Conservation (phyloP, 176 grass and related monocot species). For the Carex parvula region DNA sequence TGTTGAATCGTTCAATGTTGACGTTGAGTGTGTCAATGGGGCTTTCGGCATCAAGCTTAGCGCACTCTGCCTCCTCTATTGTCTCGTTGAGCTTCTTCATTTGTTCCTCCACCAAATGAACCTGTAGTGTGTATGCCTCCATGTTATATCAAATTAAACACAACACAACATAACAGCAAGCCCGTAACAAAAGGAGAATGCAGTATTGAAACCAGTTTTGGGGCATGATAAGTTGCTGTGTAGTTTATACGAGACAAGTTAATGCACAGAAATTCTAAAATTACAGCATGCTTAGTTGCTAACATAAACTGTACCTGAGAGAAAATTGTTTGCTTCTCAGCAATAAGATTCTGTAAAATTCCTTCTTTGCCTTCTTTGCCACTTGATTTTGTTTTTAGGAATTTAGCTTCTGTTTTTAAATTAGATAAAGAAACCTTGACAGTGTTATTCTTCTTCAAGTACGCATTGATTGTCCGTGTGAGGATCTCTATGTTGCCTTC, state of each 20-base stretch:
- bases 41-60: background rate
- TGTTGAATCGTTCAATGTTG: background rate
- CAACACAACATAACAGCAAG: background rate
- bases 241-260: no score
- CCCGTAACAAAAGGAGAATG: background rate
- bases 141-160: background rate
- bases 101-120: constrained; percentile 9
- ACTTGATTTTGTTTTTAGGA: background rate
- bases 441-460: constrained; percentile 10
- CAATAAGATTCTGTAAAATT: constrained; percentile 18
- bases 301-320: constrained; percentile 30
- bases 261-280: no score
- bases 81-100: constrained; percentile 20
- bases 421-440: constrained; percentile 6
- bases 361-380: background rate
- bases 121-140: background rate
- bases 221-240: no score
- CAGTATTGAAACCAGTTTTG: background rate
- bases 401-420: background rate
- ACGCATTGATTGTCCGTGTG: background rate
- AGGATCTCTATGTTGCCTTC: background rate
- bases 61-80: background rate
- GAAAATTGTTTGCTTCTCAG: constrained; percentile 21
- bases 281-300: background rate
- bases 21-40: background rate